phyloP scores from a whole-genome alignment of 164 flowering plant species.

The Dillenia turbinata region DNA sequence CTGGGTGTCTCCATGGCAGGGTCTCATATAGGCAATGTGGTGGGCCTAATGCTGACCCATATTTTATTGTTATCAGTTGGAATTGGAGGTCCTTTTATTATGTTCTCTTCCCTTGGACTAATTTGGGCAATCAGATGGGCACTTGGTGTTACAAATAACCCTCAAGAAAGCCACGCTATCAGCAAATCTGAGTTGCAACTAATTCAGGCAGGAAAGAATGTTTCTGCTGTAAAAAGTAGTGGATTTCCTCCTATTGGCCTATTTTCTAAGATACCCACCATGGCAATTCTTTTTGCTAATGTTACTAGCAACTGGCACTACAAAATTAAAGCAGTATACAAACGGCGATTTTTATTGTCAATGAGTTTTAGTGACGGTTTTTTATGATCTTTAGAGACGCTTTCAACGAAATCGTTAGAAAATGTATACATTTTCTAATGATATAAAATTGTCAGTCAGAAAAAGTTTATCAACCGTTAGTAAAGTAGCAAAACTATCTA shows the following conservation, averaged over 20 bases:
- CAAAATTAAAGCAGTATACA: too few species aligned
- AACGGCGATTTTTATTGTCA: too few species aligned
- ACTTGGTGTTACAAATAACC: constrained; percentile 49
- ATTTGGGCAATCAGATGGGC: constrained; percentile 72
- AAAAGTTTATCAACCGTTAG: too few species aligned
- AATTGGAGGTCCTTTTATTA: constrained; percentile 68
- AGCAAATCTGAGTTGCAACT: constrained; percentile 53
- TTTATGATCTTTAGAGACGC: too few species aligned
- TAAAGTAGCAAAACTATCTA: too few species aligned
- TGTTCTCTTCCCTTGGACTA: constrained; percentile 76
- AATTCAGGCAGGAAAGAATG: constrained; percentile 72
- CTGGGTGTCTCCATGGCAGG: constrained; percentile 95
- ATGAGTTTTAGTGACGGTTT: too few species aligned
- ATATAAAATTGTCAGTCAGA: too few species aligned
- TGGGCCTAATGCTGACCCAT: constrained; percentile 74
- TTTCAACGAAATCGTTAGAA: too few species aligned
- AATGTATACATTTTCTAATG: too few species aligned
- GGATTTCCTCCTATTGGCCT: constrained; percentile 49
- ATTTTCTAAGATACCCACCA: constrained; percentile 71
- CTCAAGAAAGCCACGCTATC: constrained; percentile 46
- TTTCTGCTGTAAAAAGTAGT: constrained; percentile 18
- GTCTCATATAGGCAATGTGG: constrained; percentile 87
- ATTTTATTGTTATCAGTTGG: constrained; percentile 57
- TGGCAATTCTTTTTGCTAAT: constrained; percentile 86
- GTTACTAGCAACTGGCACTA: constrained; percentile 93